phyloP scores from a whole-genome alignment of 1,139 yeast genomes.

The Taiozyma sp. region DNA sequence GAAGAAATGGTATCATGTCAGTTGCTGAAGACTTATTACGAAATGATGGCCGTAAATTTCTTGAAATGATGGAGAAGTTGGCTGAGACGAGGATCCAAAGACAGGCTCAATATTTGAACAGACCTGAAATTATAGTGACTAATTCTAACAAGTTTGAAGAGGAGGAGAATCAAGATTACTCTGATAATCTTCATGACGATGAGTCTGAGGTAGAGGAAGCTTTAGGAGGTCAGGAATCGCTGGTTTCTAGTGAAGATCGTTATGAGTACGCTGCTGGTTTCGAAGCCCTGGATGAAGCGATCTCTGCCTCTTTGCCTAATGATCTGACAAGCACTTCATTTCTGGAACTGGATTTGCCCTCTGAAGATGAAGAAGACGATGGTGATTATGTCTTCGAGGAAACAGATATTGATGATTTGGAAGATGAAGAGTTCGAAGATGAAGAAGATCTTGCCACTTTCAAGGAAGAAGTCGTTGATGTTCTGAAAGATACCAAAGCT shows the following conservation, averaged over 20 bases:
- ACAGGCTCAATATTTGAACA: slow-evolving; percentile 14
- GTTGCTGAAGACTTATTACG: slow-evolving; percentile 76
- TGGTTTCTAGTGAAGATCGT: background rate
- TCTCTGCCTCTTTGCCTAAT: background rate
- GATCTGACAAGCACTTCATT: background rate
- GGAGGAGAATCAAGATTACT: slow-evolving; percentile 31
- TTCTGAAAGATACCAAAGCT: background rate
- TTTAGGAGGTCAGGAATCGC: background rate
- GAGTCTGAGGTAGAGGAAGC: slow-evolving; percentile 13
- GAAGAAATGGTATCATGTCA: slow-evolving; percentile 38
- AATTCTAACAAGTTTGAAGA: slow-evolving; percentile 31
- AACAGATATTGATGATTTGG: slow-evolving; percentile 5
- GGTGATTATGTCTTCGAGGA: slow-evolving; percentile 4
- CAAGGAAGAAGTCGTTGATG: slow-evolving; percentile 5
- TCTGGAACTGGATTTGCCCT: slow-evolving; percentile 1
- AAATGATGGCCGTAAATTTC: slow-evolving; percentile 70
- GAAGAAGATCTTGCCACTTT: slow-evolving; percentile 3
- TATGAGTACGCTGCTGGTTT: background rate
- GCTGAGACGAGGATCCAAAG: slow-evolving; percentile 37
- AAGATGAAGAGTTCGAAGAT: slow-evolving; percentile 6
- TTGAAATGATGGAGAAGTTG: slow-evolving; percentile 73
- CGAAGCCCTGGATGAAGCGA: background rate
- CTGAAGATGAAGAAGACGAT: slow-evolving; percentile 9
- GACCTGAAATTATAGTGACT: slow-evolving; percentile 26
- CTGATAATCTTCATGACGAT: slow-evolving; percentile 23